Conservation (phyloP, 179 eudicot species). For the Gypsophila paniculata region DNA sequence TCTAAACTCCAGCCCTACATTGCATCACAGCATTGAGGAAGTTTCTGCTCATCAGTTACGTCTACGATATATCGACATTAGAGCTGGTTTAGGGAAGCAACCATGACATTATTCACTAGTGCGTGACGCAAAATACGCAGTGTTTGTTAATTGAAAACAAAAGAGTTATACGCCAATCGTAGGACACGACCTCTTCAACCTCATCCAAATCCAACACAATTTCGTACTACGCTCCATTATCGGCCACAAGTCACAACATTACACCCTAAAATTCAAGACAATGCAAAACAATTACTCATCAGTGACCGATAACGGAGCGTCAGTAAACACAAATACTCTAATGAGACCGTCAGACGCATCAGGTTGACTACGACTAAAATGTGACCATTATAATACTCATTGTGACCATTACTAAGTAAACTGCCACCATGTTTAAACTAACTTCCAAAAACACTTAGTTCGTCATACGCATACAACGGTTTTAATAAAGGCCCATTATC, state of each 20-base stretch:
- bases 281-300: background rate
- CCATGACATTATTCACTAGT: slow-evolving; percentile 2
- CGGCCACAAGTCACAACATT: background rate
- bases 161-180: background rate
- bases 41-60: background rate
- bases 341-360: too few species aligned
- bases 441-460: too few species aligned
- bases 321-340: too few species aligned
- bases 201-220: background rate
- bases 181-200: background rate
- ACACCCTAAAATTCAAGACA: background rate
- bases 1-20: too few species aligned
- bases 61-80: too few species aligned
- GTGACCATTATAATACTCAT: too few species aligned
- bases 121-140: background rate
- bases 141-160: background rate
- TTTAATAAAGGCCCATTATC: too few species aligned
- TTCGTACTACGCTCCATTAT: background rate
- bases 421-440: too few species aligned
- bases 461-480: too few species aligned
- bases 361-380: too few species aligned
- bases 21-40: background rate
- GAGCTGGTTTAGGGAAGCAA: background rate
- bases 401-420: too few species aligned
- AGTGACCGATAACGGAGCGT: too few species aligned